Evolutionary conservation across 805 yeast species (phyloP).

Genomic region (Candida maris): DNA sequence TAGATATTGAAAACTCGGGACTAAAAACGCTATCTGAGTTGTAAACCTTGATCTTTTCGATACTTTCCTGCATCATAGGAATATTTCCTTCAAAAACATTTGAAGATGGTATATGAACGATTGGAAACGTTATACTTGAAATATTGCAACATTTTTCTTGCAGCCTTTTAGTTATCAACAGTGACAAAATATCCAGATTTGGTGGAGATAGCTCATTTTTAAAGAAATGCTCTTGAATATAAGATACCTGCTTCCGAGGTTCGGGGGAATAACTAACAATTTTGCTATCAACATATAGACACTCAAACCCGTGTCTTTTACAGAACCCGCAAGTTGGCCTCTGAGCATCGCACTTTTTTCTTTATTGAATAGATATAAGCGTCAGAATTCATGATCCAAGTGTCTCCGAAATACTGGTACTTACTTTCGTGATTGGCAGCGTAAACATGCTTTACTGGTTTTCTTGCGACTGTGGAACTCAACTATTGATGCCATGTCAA

Average conservation of each 20-base stretch:
- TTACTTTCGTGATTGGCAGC: constrained; percentile 5
- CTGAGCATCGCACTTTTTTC: constrained; percentile 7
- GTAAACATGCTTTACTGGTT: constrained; percentile 1
- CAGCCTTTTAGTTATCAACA: not conserved
- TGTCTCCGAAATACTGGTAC: not conserved
- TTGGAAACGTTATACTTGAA: not conserved
- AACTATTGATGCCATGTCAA: constrained; percentile 3
- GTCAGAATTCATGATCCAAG: not conserved
- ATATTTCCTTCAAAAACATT: constrained; percentile 1
- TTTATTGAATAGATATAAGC: constrained; percentile 1
- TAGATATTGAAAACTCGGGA: constrained; percentile 5
- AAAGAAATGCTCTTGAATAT: not conserved
- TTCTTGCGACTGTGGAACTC: constrained; percentile 3
- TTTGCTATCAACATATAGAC: not conserved
- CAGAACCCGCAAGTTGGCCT: constrained; percentile 6
- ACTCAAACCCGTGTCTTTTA: constrained; percentile 1
- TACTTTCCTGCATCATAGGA: constrained; percentile 7
- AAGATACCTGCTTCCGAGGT: not conserved
- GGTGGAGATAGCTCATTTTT: not conserved
- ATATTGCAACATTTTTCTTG: not conserved
- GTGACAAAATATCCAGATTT: not conserved
- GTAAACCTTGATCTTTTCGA: constrained; percentile 3
- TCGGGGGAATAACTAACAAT: not conserved
- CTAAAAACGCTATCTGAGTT: constrained; percentile 4
- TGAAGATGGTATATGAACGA: not conserved